These are phyloP conservation scores for Chlamydomonas eustigma DNA, from an alignment of 139 green algal genomes.

Conservation along the genomic window DNA sequence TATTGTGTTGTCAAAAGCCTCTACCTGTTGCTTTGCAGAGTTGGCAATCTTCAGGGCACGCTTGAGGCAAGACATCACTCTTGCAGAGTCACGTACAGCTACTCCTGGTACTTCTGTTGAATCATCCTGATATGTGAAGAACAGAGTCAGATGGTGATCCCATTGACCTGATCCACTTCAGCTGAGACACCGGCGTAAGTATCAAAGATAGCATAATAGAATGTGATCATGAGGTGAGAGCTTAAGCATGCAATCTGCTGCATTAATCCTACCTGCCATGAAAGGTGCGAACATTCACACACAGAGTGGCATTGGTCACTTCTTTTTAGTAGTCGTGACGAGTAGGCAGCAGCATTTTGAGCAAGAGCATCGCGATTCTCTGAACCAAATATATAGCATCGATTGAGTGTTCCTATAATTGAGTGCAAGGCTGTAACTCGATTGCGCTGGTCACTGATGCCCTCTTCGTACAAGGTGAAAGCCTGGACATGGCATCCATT, in stretches of 20 bases:
- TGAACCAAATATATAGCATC: slow-evolving; percentile 63
- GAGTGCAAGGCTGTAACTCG: slow-evolving; percentile 57
- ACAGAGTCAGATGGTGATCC: too few relatives aligned
- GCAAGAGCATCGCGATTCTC: slow-evolving; percentile 48
- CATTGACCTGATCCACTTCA: too few relatives aligned
- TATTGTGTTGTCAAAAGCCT: too few relatives aligned
- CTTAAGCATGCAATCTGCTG: too few relatives aligned
- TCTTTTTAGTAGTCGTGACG: slow-evolving; percentile 79
- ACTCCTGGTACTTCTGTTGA: too few relatives aligned
- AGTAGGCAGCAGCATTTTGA: slow-evolving; percentile 63
- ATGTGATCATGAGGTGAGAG: too few relatives aligned
- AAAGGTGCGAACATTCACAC: slow-evolving; percentile 73
- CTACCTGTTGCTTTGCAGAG: slow-evolving; percentile 64
- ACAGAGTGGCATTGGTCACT: slow-evolving; percentile 86
- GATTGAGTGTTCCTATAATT: slow-evolving; percentile 82
- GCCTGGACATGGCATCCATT: too few relatives aligned
- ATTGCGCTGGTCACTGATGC: slow-evolving; percentile 61
- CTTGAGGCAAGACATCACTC: slow-evolving; percentile 74
- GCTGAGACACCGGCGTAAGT: too few relatives aligned
- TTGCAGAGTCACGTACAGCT: slow-evolving; percentile 50
- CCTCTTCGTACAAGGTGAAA: slow-evolving; percentile 89
- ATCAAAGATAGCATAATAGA: too few relatives aligned
- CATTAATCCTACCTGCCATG: slow-evolving; percentile 66
- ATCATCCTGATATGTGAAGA: too few relatives aligned
- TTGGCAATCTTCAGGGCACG: slow-evolving; percentile 77